Evolutionary conservation across 139 green algal genomes (phyloP), one percentile per base, ranked within the genome.

Genomic region (Ettlia oleoabundans): DNA sequence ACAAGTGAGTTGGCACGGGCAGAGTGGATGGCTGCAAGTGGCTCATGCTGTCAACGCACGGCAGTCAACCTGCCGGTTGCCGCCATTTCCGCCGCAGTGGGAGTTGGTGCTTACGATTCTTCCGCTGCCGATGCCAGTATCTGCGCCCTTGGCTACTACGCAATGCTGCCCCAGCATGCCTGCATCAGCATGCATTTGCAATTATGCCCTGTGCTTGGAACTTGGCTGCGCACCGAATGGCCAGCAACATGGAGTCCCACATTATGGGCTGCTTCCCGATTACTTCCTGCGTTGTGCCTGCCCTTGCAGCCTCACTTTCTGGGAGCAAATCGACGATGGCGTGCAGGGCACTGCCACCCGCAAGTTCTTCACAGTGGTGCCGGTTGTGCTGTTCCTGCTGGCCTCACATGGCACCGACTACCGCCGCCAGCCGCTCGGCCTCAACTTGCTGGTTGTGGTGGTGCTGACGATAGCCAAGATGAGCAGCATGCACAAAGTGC

Each of bases 291-390:
- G 21, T 19, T 43, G 4, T 15, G 1, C 15, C 55, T 65, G n/a
- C n/a, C 58, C 15, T 19, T 80, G 82, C 82, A 87, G 82, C 82
- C 78, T 95, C 21, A 98, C 95, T 0, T 97, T 98, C 71, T 98
- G 95, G 95, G 95, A 98, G 89, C 91, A 94, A 69, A 79, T 94
- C 6, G 90, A 94, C 38, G 88, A 89, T 41, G 91, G 91, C 21
- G 84, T 92, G 33, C 91, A 94, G 73, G 82, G 88, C 84, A 98
- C 95, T 0, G 72, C 74, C 58, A 98, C 92, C 47, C 86, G 95
- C 26, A 98, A 98, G 77, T 95, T 98, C 70, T 94, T 98, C 78
- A 96, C 91, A 0, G 85, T 90, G 3, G 87, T 98, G 65, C 95
- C 95, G 0, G 89, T 98, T 24, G 82, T 91, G 0, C 82, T 96